These are phyloP conservation scores for Stagonosporopsis rhizophila DNA, from an alignment of 2,329 filamentous ascomycete genomes.

Conservation along the genomic window DNA sequence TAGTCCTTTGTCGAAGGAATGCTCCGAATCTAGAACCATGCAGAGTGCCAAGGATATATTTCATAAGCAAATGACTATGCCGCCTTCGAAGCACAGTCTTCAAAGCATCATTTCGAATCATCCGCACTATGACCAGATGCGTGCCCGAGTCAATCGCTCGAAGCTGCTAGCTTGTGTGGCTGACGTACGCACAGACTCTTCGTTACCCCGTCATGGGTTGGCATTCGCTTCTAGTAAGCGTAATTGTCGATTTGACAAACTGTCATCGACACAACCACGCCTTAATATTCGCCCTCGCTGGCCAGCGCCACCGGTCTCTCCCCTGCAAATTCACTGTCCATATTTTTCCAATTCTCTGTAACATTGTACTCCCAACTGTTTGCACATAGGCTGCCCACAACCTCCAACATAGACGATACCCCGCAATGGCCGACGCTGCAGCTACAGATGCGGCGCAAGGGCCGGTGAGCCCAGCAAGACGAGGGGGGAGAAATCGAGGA, in stretches of 20 bases:
- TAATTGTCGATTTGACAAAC: constrained; percentile 34
- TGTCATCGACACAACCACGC: constrained; percentile 18
- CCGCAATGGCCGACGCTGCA: constrained; percentile 44
- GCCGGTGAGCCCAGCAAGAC: constrained; percentile 36
- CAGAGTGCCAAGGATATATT: neutral
- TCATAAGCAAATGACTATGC: neutral
- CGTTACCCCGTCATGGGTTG: constrained; percentile 19
- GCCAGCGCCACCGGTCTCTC: constrained; percentile 15
- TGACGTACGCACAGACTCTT: constrained; percentile 16
- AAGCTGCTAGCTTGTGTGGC: constrained; percentile 19
- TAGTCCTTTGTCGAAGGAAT: neutral
- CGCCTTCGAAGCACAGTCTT: neutral
- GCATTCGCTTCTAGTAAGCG: constrained; percentile 39
- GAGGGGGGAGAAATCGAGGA: constrained; percentile 41
- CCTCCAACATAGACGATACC: constrained; percentile 24
- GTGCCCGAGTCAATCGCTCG: constrained; percentile 34
- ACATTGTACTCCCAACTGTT: neutral
- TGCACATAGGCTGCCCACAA: constrained; percentile 7
- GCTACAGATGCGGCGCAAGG: constrained; percentile 34
- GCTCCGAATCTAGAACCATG: constrained; percentile 1
- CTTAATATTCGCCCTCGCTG: constrained; percentile 28
- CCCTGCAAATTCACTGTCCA: constrained; percentile 1
- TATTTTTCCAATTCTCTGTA: constrained; percentile 4
- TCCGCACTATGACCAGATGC: constrained; percentile 18
- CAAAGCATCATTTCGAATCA: constrained; percentile 38